Evolutionary conservation across 2,329 filamentous ascomycete genomes (phyloP).

Genomic region (Byssothecium circinans): DNA sequence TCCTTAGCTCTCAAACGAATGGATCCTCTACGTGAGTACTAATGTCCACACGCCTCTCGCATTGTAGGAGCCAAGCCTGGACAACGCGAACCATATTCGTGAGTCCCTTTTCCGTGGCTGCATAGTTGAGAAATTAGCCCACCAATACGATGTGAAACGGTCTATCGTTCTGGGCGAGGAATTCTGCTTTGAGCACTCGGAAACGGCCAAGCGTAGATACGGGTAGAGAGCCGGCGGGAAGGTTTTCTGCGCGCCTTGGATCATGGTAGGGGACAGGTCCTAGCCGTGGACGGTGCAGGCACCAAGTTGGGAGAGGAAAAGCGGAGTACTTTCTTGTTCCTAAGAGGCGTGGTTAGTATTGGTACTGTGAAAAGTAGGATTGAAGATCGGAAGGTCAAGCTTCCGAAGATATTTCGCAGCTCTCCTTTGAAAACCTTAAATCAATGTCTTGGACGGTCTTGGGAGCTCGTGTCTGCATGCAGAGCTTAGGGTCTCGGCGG

Average conservation of each 20-base stretch:
- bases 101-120: constrained; percentile 23
- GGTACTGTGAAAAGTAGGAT: background rate
- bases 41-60: constrained; percentile 26
- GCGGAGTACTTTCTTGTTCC: constrained; percentile 31
- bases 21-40: constrained; percentile 27
- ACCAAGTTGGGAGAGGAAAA: constrained; percentile 25
- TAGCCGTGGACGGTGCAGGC: constrained; percentile 23
- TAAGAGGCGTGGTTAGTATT: background rate
- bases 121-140: constrained; percentile 38
- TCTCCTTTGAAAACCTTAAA: background rate
- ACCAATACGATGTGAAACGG: constrained; percentile 33
- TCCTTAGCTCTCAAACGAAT: constrained; percentile 18
- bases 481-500: background rate
- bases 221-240: constrained; percentile 19
- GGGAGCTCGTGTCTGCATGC: background rate
- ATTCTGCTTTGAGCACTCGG: constrained; percentile 26
- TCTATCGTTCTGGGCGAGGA: background rate
- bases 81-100: constrained; percentile 29
- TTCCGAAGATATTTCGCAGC: too few relatives aligned
- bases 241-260: constrained; percentile 18
- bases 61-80: constrained; percentile 13
- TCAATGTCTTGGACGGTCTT: background rate
- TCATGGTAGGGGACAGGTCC: constrained; percentile 35
- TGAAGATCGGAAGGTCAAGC: too few relatives aligned
- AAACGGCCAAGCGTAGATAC: constrained; percentile 21